Evolutionary conservation across 306 rosid genomes (phyloP), one percentile per base, ranked within the genome.

Genomic region (Quercus variabilis): DNA sequence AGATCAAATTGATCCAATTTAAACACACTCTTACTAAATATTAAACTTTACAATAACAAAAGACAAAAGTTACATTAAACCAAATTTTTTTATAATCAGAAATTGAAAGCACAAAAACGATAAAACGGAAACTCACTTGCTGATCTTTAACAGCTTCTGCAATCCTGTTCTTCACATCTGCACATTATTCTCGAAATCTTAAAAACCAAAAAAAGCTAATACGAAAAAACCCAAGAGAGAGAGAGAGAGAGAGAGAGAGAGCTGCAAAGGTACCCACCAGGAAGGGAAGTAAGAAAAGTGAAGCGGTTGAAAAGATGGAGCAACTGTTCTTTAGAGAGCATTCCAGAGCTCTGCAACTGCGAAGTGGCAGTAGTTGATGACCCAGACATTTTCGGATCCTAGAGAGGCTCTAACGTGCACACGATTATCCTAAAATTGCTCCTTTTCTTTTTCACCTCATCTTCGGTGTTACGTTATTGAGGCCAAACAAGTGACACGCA

Each of bases 141-240:
- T 88, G 85, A 74, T 92, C 96, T 59, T 74, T 77, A 35, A 91
- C 90, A 51, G 92, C 97, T 0, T 90, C 94, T 14, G 91, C 83
- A 70, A 94, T 87, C 85, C 94, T 90, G 75, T 85, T 87, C 97
- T 91, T 92, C 76, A 85, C 93, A 4, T 88, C 97, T 94, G 88
- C 63, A 71, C 30, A 70, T 21, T 1, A 58, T 19, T 1, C 26
- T 52, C 25, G 12, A 38, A 65, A 11, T 31, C 58, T 57, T 69
- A 35, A 26, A n/a, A 58, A 54, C 2, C 0, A 1, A 25, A 18
- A 31, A 58, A 8, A 3, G 15, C 60, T 30, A 13, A 69, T 26
- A 23, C 30, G 43, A 57, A 25, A 19, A 18, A 59, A 9, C 14
- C 6, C n/a, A 64, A 23, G 23, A 23, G 23, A 23, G 23, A 23